These are phyloP conservation scores for Coemansia sp. DNA, from an alignment of 192 early-diverging fungal species.

Conservation along the genomic window DNA sequence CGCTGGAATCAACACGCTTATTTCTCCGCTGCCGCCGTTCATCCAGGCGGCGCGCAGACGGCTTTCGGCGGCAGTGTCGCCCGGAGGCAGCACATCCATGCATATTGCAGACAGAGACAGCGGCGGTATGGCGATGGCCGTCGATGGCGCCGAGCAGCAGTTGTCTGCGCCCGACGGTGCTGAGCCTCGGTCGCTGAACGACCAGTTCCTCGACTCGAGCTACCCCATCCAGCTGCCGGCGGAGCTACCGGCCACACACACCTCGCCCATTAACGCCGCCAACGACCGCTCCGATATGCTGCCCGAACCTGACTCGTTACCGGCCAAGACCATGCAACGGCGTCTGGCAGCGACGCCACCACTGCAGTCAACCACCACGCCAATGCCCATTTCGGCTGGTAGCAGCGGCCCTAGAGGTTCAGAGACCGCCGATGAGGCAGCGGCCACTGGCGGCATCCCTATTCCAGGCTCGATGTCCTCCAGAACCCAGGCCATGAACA, in stretches of 20 bases:
- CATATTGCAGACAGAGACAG: too few species aligned
- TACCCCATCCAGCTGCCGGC: constrained; percentile 51
- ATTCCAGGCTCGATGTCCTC: constrained; percentile 21
- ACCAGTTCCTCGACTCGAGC: constrained; percentile 51
- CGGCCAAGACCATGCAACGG: constrained; percentile 35
- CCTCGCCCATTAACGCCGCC: constrained; percentile 13
- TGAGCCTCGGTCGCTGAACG: constrained; percentile 43
- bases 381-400: constrained; percentile 1
- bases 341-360: constrained; percentile 12
- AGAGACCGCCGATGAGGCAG: constrained; percentile 20
- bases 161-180: constrained; percentile 1
- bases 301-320: constrained; percentile 42
- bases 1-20: constrained; percentile 35
- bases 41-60: constrained; percentile 42
- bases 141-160: not conserved
- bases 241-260: constrained; percentile 23
- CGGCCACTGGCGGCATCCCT: constrained; percentile 21
- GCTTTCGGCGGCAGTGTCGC: constrained; percentile 22
- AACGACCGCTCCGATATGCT: constrained; percentile 48
- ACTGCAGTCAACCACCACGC: not conserved
- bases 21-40: constrained; percentile 34
- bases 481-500: constrained; percentile 29
- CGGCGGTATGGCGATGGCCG: too few species aligned
- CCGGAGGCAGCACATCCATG: constrained; percentile 16
- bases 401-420: constrained; percentile 11